Conservation (phyloP, 306 rosid genomes). For the Macrotyloma uniflorum region DNA sequence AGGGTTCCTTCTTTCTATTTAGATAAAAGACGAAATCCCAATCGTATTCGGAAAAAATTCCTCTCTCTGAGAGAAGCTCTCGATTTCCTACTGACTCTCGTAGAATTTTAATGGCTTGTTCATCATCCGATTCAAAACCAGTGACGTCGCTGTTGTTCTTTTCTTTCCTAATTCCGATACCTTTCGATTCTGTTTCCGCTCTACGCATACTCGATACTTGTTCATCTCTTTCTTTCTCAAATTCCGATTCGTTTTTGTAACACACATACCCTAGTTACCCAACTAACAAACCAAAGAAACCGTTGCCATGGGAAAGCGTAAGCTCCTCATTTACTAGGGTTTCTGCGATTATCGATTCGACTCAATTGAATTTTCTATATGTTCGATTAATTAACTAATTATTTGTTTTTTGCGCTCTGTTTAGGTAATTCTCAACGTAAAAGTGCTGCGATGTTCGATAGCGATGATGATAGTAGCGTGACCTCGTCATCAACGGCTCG, state of each 20-base stretch:
- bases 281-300: conserved; percentile 16
- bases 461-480: conserved; percentile 87
- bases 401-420: neutral
- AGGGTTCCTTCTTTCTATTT: conserved; percentile 21
- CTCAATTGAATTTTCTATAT: neutral
- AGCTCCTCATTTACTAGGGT: conserved; percentile 45
- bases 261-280: conserved; percentile 13
- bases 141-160: neutral
- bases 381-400: neutral
- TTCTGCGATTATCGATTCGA: conserved; percentile 6
- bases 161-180: conserved; percentile 40
- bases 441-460: conserved; percentile 65
- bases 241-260: conserved; percentile 51
- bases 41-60: neutral
- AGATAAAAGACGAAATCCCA: neutral
- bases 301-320: conserved; percentile 87
- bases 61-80: neutral
- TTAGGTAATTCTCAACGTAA: conserved; percentile 84
- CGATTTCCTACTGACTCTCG: neutral
- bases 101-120: conserved; percentile 66
- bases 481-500: conserved; percentile 77
- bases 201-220: conserved; percentile 35
- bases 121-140: conserved; percentile 48
- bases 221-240: conserved; percentile 39
- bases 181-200: conserved; percentile 48